Conservation (phyloP, 148 eudicot genomes). For the Camellia sinensis region DNA sequence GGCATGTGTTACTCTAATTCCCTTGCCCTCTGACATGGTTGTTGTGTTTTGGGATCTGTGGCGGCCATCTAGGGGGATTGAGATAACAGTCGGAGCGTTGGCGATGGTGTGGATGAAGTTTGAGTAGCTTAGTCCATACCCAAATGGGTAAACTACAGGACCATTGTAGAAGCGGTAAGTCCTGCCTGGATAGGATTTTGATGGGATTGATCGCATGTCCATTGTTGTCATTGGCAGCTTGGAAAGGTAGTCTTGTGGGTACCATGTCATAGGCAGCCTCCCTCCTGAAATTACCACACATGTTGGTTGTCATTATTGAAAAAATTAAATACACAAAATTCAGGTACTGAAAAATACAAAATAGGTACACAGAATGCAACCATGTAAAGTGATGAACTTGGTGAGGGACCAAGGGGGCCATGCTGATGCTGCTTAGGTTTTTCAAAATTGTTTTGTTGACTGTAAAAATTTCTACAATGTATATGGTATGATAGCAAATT, state of each 20-base stretch:
- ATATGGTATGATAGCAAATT: no score
- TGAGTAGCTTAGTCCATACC: constrained; percentile 86
- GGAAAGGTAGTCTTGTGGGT: constrained; percentile 77
- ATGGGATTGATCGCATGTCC: constrained; percentile 71
- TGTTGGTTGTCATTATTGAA: no score
- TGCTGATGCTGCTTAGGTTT: no score
- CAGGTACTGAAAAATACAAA: not conserved
- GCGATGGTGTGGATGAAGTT: constrained; percentile 50
- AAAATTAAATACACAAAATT: not conserved
- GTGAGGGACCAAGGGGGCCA: no score
- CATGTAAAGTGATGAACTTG: no score
- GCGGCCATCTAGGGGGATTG: constrained; percentile 58
- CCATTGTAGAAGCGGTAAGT: constrained; percentile 91
- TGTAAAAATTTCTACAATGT: no score
- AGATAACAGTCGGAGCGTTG: constrained; percentile 43
- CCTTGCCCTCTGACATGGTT: constrained; percentile 21
- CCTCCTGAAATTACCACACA: constrained; percentile 49
- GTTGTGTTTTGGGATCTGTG: constrained; percentile 36
- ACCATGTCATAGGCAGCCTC: constrained; percentile 93
- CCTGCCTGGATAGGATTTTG: constrained; percentile 67
- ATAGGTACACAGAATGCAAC: no score
- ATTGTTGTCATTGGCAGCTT: constrained; percentile 90
- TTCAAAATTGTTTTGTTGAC: no score
- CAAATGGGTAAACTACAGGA: constrained; percentile 74
- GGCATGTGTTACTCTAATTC: constrained; percentile 65